Evolutionary conservation across 2,329 filamentous ascomycete species (phyloP).

Genomic region (Beauveria varroae): DNA sequence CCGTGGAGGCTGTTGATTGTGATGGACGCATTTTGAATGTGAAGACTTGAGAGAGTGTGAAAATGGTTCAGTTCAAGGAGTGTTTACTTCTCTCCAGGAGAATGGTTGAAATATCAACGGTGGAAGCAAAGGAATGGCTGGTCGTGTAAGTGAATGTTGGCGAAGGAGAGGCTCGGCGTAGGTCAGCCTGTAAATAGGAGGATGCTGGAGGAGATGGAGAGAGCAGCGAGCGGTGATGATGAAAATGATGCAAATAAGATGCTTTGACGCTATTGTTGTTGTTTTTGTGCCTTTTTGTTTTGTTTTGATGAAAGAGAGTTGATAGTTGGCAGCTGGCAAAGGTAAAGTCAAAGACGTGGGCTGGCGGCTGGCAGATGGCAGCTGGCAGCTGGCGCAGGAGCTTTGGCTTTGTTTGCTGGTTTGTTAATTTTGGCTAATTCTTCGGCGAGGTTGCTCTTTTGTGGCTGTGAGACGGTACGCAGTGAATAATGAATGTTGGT

Average conservation of each 20-base stretch:
- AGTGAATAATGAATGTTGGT: background rate
- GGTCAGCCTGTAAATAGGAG: background rate
- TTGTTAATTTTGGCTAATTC: background rate
- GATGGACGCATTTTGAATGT: conserved; percentile 1
- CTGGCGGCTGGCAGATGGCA: conserved; percentile 6
- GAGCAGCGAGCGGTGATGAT: background rate
- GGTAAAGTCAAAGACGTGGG: too few relatives aligned
- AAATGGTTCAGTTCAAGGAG: background rate
- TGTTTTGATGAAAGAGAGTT: background rate
- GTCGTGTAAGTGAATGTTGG: background rate
- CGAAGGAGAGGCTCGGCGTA: background rate
- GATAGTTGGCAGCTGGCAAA: conserved; percentile 1
- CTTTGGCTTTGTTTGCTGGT: conserved; percentile 1
- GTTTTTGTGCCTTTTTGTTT: background rate
- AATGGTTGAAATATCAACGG: background rate
- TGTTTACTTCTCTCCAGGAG: background rate
- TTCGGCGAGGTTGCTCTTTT: background rate
- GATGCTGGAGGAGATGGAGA: background rate
- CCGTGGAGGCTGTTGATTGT: conserved; percentile 16
- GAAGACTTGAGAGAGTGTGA: background rate
- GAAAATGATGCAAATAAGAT: background rate
- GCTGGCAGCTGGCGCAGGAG: too few relatives aligned
- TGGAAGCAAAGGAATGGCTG: background rate
- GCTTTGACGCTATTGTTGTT: background rate
- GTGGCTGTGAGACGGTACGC: background rate